Percentiles rank a stretch among this genome's conserved stretches.
Evolutionary conservation across 2,329 filamentous ascomycete species (phyloP).

Genomic region (Daldinia sp.): DNA sequence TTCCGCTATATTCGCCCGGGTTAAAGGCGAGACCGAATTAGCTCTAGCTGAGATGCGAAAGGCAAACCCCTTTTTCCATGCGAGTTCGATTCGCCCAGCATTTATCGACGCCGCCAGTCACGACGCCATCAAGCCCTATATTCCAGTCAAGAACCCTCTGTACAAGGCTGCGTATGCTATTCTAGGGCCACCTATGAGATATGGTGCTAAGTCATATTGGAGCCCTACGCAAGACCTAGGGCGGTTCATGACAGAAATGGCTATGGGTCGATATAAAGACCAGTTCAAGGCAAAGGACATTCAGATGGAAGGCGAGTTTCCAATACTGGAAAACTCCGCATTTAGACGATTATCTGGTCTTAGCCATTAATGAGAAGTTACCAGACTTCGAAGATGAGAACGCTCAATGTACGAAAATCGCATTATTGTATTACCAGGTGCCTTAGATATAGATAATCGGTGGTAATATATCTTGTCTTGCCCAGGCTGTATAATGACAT

Average conservation of each 20-base stretch:
- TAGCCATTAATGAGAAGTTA: conserved; percentile 19
- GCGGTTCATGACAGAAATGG: conserved; percentile 54
- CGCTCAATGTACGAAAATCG: background rate
- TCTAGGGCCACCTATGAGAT: conserved; percentile 42
- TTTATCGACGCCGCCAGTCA: conserved; percentile 63
- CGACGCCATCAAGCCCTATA: conserved; percentile 52
- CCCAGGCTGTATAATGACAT: background rate
- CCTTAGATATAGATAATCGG: background rate
- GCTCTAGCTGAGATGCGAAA: conserved; percentile 62
- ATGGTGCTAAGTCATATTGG: conserved; percentile 33
- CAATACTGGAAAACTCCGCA: conserved; percentile 44
- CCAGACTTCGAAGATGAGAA: background rate
- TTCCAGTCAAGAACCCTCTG: conserved; percentile 46
- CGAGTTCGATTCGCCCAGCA: conserved; percentile 66
- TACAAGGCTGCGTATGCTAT: conserved; percentile 20
- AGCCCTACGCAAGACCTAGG: conserved; percentile 57
- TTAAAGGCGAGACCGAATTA: conserved; percentile 74
- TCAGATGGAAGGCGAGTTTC: conserved; percentile 43
- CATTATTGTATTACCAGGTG: background rate
- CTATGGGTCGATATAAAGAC: conserved; percentile 51
- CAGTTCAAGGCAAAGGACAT: conserved; percentile 39
- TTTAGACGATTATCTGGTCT: conserved; percentile 40
- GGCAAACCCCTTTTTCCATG: conserved; percentile 56
- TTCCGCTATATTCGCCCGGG: conserved; percentile 64
- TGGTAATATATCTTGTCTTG: background rate